These are phyloP conservation scores for Suillus occidentalis DNA, from an alignment of 768 basidiomycete species.

Conservation along the genomic window DNA sequence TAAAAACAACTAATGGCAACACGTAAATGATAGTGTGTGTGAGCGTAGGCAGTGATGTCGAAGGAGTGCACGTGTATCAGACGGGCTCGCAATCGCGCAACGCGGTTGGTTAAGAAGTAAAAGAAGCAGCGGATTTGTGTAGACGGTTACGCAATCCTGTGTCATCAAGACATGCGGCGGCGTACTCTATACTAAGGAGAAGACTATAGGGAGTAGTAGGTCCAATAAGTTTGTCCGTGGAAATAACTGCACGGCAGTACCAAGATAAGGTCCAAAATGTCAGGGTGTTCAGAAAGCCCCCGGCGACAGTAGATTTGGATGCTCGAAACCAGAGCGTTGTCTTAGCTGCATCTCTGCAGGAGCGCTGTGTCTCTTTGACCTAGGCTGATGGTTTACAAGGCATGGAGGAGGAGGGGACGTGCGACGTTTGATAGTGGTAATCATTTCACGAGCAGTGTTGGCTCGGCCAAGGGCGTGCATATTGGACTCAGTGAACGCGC, in stretches of 20 bases:
- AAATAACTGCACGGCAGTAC: neutral
- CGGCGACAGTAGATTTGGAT: slow-evolving; percentile 56
- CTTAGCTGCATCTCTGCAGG: slow-evolving; percentile 58
- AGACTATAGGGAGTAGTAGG: neutral
- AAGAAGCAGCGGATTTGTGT: neutral
- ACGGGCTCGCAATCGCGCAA: neutral
- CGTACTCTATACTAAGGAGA: neutral
- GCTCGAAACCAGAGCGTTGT: slow-evolving; percentile 55
- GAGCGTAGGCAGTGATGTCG: neutral
- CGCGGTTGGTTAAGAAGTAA: neutral
- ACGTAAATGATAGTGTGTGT: neutral
- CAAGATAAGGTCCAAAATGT: neutral
- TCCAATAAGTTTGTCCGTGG: neutral
- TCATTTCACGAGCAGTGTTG: slow-evolving; percentile 62
- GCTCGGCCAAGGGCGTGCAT: slow-evolving; percentile 53
- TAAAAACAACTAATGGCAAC: slow-evolving; percentile 1
- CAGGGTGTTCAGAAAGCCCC: slow-evolving; percentile 51
- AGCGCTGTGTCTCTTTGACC: slow-evolving; percentile 58
- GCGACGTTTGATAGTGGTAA: slow-evolving; percentile 60
- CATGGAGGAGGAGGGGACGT: slow-evolving; percentile 34
- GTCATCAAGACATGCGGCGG: slow-evolving; percentile 9
- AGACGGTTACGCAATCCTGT: neutral
- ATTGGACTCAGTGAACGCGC: slow-evolving; percentile 54
- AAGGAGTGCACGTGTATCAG: neutral
- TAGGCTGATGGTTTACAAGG: slow-evolving; percentile 28